These are phyloP conservation scores for Boletus fagicola DNA, from an alignment of 768 basidiomycete species.

Conservation along the genomic window DNA sequence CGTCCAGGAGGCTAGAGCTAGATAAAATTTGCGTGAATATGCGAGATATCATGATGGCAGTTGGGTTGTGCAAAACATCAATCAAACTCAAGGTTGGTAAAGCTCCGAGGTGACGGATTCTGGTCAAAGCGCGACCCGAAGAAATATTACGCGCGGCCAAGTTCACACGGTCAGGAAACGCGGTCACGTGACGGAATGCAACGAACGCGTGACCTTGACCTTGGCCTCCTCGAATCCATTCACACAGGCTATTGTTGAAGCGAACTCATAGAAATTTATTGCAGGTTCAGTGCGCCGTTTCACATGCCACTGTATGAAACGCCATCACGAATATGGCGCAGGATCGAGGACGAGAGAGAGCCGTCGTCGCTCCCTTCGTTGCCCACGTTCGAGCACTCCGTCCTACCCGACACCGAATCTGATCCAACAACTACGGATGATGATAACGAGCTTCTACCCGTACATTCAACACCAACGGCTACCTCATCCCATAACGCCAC, in stretches of 20 bases:
- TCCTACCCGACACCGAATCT: constrained; percentile 36
- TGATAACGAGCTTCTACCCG: constrained; percentile 47
- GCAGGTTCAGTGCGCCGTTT: not conserved
- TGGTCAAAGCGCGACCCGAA: no score
- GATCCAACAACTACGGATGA: constrained; percentile 41
- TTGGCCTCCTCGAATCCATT: not conserved
- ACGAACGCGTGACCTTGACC: constrained; percentile 19
- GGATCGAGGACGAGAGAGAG: constrained; percentile 75
- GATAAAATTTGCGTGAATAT: no score
- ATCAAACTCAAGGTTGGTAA: no score
- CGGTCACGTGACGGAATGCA: constrained; percentile 25
- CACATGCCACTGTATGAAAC: constrained; percentile 65
- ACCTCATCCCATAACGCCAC: constrained; percentile 49
- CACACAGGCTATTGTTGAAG: not conserved
- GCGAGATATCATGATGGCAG: no score
- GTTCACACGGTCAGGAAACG: no score
- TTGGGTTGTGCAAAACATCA: no score
- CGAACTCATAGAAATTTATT: not conserved
- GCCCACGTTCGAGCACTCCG: constrained; percentile 67
- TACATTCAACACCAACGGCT: constrained; percentile 66
- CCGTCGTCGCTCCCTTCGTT: constrained; percentile 83
- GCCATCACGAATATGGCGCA: constrained; percentile 80
- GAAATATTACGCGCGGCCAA: no score
- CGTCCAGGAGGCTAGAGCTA: no score
- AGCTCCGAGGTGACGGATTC: no score